A percentile compares a stretch with the other conserved stretches of the same genome.
Conservation (phyloP, 352 stramenopile genomes). For the Phytopythium kandeliae region DNA sequence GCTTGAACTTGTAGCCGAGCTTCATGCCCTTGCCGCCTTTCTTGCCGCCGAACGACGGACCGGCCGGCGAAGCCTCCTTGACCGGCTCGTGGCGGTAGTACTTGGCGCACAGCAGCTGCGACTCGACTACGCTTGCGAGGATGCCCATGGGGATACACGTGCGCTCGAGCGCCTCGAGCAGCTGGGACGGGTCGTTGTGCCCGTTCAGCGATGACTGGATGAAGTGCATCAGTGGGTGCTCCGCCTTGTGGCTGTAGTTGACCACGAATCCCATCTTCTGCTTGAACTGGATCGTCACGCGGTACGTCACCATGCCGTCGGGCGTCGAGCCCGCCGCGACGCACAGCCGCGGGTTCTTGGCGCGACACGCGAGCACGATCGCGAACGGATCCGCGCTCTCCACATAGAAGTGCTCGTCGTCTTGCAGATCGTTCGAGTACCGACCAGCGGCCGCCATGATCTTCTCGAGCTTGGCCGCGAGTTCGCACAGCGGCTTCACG, state of each 20-base stretch:
- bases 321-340: slow-evolving; percentile 66
- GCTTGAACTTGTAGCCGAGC: slow-evolving; percentile 83
- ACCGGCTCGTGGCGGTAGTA: slow-evolving; percentile 70
- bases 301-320: slow-evolving; percentile 73
- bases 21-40: slow-evolving; percentile 85
- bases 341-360: slow-evolving; percentile 62
- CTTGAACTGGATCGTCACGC: slow-evolving; percentile 81
- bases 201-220: slow-evolving; percentile 82
- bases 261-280: slow-evolving; percentile 86
- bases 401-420: slow-evolving; percentile 77
- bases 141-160: slow-evolving; percentile 84
- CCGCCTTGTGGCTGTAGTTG: slow-evolving; percentile 83
- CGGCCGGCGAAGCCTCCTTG: slow-evolving; percentile 24
- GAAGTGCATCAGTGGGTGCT: slow-evolving; percentile 83
- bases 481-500: slow-evolving; percentile 79
- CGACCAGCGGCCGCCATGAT: slow-evolving; percentile 54
- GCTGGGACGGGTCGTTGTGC: slow-evolving; percentile 69
- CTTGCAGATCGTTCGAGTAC: slow-evolving; percentile 72
- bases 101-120: slow-evolving; percentile 79
- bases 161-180: slow-evolving; percentile 77
- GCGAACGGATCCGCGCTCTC: slow-evolving; percentile 81
- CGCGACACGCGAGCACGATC: slow-evolving; percentile 70
- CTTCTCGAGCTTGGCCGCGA: slow-evolving; percentile 76
- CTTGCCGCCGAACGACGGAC: slow-evolving; percentile 57
- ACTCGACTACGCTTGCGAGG: slow-evolving; percentile 73